Conservation (phyloP, 2,329 filamentous ascomycete species). For the Pseudovirgaria hyperparasitica region DNA sequence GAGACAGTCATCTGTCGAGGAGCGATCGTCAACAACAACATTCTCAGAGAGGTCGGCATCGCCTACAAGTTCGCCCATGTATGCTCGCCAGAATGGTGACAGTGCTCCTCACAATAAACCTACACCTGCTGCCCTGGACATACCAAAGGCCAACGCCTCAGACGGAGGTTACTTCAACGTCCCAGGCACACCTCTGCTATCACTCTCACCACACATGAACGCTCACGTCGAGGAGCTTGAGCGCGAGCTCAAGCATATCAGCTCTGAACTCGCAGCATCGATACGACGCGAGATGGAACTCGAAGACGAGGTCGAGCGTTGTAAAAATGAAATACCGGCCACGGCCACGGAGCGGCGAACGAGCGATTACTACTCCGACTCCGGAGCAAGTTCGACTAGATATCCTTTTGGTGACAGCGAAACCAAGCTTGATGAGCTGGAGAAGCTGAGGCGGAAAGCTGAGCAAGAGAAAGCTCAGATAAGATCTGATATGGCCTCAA, state of each 20-base stretch:
- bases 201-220: slow-evolving; percentile 30
- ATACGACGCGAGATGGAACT: slow-evolving; percentile 94
- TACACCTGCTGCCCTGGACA: slow-evolving; percentile 35
- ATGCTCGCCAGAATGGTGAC: slow-evolving; percentile 15
- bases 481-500: slow-evolving; percentile 71
- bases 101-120: slow-evolving; percentile 11
- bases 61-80: slow-evolving; percentile 43
- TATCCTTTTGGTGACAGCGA: slow-evolving; percentile 52
- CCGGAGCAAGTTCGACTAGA: slow-evolving; percentile 74
- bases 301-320: slow-evolving; percentile 80
- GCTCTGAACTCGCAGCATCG: slow-evolving; percentile 79
- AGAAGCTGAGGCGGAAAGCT: slow-evolving; percentile 66
- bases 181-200: slow-evolving; percentile 32
- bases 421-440: slow-evolving; percentile 55
- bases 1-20: slow-evolving; percentile 36
- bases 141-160: slow-evolving; percentile 35
- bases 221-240: slow-evolving; percentile 77
- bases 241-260: slow-evolving; percentile 86
- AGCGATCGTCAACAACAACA: slow-evolving; percentile 48
- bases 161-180: slow-evolving; percentile 31
- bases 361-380: slow-evolving; percentile 97
- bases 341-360: slow-evolving; percentile 54
- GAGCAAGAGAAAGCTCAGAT: slow-evolving; percentile 88
- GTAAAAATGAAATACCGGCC: slow-evolving; percentile 63
- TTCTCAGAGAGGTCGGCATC: slow-evolving; percentile 50